Evolutionary conservation across 2,329 filamentous ascomycete genomes (phyloP).

Genomic region (Colletotrichum sp.): DNA sequence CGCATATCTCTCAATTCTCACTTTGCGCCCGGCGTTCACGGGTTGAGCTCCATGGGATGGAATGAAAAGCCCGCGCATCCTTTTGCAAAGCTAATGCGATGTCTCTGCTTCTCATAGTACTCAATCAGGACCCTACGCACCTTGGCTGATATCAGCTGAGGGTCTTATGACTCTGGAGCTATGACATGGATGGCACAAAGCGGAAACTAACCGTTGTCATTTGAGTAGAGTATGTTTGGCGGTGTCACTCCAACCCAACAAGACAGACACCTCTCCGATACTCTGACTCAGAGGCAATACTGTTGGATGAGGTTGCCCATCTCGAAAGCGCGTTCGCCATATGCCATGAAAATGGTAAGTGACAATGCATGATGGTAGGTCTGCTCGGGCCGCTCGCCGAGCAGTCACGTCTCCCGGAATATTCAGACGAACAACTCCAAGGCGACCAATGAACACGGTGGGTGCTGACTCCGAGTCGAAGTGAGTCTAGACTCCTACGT

Average conservation of each 20-base stretch:
- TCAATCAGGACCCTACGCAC: neutral
- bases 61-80: neutral
- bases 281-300: neutral
- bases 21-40: neutral
- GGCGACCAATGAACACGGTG: neutral
- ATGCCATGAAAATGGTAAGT: neutral
- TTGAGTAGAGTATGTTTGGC: neutral
- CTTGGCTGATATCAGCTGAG: neutral
- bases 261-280: neutral
- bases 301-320: neutral
- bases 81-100: neutral
- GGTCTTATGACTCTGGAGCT: neutral
- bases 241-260: neutral
- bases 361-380: neutral
- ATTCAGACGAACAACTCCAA: neutral
- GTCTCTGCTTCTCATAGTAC: neutral
- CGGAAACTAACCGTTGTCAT: neutral
- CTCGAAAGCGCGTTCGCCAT: neutral
- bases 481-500: neutral
- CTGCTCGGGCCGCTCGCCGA: neutral
- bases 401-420: neutral
- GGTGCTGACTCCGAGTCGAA: neutral
- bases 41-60: neutral
- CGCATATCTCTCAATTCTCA: neutral
- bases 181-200: neutral